Evolutionary conservation across 2,329 filamentous ascomycete genomes (phyloP), one percentile per base, ranked within the genome.

Genomic region (Epichloe coenophiala): DNA sequence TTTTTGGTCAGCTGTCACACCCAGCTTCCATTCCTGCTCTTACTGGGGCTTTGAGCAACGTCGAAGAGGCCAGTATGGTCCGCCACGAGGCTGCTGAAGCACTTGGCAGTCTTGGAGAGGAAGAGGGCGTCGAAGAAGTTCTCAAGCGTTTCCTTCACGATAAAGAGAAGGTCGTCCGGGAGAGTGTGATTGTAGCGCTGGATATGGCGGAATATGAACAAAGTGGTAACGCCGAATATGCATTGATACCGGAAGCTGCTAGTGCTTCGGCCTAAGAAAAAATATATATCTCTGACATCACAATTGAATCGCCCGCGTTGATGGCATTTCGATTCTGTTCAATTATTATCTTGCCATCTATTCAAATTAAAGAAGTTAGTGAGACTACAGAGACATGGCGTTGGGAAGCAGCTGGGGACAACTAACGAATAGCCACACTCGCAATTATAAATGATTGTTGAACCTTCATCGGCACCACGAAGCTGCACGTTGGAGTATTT

Each of bases 201-300:
- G 93, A 98, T 67, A 98, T 98, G 88, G 93, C 90, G 11, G 91
- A 96, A 63, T 96, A 88, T 62, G 93, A 98, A 74, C 88, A 86
- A 73, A 86, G 82, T 58, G 86, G 87, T 41, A 81, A 95, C 68
- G 72, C 81, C 35, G 90, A 98, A 65, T 98, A 98, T 73, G 93
- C 93, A 45, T 77, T 95, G 61, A 84, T 97, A 58, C 91, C 90
- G 3, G 79, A 86, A 59, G 68, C 68, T 47, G 64, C 66, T 55
- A 68, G 68, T 56, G 68, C 67, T 57, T 59, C 66, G 51, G 70
- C 68, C 54, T 71, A 60, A 63, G 56, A 54, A 23, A 60, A n/a
- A 58, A 53, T 7, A 21, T 15, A 27, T 2, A 19, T 23, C 13
- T 47, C 46, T 19, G 37, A 44, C 40, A 52, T 49, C 49, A 27